Conservation (phyloP, 257 asterid species). For the Voacanga thouarsii region DNA sequence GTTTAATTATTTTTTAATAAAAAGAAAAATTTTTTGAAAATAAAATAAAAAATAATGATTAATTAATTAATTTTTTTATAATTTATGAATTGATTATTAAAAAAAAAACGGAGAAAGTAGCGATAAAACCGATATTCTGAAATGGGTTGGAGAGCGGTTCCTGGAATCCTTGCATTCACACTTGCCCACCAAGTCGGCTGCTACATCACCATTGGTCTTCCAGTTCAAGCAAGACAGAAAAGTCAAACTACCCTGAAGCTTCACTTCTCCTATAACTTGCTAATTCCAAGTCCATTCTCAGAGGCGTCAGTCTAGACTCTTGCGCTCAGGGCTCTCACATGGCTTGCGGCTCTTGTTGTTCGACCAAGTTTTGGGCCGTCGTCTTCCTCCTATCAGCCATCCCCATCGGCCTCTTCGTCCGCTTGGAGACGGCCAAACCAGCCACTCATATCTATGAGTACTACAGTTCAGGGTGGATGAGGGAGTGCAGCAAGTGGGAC, state of each 20-base stretch:
- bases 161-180: too few relatives aligned
- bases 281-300: background rate
- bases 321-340: slow-evolving; percentile 3
- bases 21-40: too few relatives aligned
- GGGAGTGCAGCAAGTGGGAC: slow-evolving; percentile 95
- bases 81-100: too few relatives aligned
- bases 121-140: too few relatives aligned
- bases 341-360: slow-evolving; percentile 49
- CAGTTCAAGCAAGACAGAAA: background rate
- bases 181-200: too few relatives aligned
- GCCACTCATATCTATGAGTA: slow-evolving; percentile 53
- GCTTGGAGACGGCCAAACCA: slow-evolving; percentile 51
- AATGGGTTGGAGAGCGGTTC: too few relatives aligned
- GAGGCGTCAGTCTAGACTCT: background rate
- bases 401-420: slow-evolving; percentile 65
- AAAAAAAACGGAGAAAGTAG: too few relatives aligned
- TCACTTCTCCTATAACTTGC: background rate
- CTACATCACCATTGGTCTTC: too few relatives aligned
- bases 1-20: too few relatives aligned
- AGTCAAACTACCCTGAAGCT: background rate
- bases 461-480: slow-evolving; percentile 70
- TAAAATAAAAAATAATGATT: too few relatives aligned
- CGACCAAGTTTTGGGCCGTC: slow-evolving; percentile 40
- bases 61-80: too few relatives aligned
- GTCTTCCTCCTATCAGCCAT: slow-evolving; percentile 61